Percentiles rank a stretch among this genome's conserved stretches.
These are phyloP conservation scores for Daldinia vernicosa DNA, from an alignment of 495 filamentous ascomycete species.

Conservation along the genomic window DNA sequence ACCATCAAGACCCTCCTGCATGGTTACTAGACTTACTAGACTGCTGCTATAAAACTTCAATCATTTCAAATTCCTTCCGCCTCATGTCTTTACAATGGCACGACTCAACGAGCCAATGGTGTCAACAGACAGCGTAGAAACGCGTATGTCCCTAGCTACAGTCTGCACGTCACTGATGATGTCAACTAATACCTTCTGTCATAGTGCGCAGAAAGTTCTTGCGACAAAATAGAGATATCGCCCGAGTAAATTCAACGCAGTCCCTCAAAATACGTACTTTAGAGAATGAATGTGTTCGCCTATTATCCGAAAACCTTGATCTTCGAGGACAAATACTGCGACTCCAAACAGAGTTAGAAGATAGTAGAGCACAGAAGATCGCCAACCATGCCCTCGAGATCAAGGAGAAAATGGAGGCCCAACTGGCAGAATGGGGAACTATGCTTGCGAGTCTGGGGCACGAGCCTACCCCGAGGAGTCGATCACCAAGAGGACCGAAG, in stretches of 20 bases:
- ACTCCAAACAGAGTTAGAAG: conserved; percentile 71
- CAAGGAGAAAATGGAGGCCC: conserved; percentile 73
- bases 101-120: conserved; percentile 84
- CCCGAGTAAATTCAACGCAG: conserved; percentile 88
- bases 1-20: conserved; percentile 12
- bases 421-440: conserved; percentile 71
- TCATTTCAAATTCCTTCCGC: conserved; percentile 22
- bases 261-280: conserved; percentile 87
- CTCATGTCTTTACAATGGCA: conserved; percentile 71
- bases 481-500: conserved; percentile 47
- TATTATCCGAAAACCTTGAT: conserved; percentile 87
- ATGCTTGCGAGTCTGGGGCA: conserved; percentile 70
- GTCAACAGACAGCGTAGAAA: conserved; percentile 78
- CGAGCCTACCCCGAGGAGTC: conserved; percentile 54
- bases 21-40: conserved; percentile 24
- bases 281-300: conserved; percentile 82
- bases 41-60: conserved; percentile 32
- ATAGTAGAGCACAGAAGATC: conserved; percentile 55
- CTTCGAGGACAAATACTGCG: conserved; percentile 81
- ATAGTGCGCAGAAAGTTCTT: conserved; percentile 86
- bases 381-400: conserved; percentile 72
- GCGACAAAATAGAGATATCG: conserved; percentile 94
- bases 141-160: conserved; percentile 66
- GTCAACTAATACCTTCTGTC: conserved; percentile 25
- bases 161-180: not conserved